phyloP scores from a whole-genome alignment of 805 yeast species.

The Spathaspora gorwiae region DNA sequence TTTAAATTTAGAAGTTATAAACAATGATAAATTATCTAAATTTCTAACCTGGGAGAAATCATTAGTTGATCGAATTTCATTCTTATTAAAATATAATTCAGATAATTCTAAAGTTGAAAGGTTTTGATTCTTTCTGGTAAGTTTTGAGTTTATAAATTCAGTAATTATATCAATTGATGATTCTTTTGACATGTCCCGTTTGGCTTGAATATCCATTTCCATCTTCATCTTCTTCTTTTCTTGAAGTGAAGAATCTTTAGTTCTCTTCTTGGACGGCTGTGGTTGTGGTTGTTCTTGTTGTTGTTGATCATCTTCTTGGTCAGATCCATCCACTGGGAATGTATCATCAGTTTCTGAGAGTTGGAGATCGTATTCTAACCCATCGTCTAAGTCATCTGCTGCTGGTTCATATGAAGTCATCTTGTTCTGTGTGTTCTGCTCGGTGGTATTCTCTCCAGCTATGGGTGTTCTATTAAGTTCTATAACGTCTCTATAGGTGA shows the following conservation, averaged over 20 bases:
- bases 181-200: slow-evolving; percentile 49
- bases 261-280: slow-evolving; percentile 5
- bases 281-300: slow-evolving; percentile 7
- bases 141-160: slow-evolving; percentile 59
- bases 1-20: slow-evolving; percentile 47
- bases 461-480: too few species aligned
- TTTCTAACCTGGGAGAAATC: slow-evolving; percentile 49
- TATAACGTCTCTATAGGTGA: too few species aligned
- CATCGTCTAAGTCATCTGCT: slow-evolving; percentile 79
- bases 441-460: too few species aligned
- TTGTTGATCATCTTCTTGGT: slow-evolving; percentile 11
- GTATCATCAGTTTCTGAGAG: slow-evolving; percentile 29
- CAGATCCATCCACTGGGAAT: slow-evolving; percentile 24
- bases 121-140: slow-evolving; percentile 59
- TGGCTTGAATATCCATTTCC: slow-evolving; percentile 59
- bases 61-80: slow-evolving; percentile 58
- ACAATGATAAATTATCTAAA: slow-evolving; percentile 52
- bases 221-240: slow-evolving; percentile 64
- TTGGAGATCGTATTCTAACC: slow-evolving; percentile 57
- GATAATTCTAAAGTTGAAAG: slow-evolving; percentile 71
- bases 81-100: slow-evolving; percentile 56
- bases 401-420: slow-evolving; percentile 2
- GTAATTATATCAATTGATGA: slow-evolving; percentile 54
- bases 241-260: slow-evolving; percentile 41
- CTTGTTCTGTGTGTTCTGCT: background rate